A percentile compares a stretch with the other conserved stretches of the same genome.
Evolutionary conservation across 805 yeast species (phyloP).

Genomic region (Candida chilensis): DNA sequence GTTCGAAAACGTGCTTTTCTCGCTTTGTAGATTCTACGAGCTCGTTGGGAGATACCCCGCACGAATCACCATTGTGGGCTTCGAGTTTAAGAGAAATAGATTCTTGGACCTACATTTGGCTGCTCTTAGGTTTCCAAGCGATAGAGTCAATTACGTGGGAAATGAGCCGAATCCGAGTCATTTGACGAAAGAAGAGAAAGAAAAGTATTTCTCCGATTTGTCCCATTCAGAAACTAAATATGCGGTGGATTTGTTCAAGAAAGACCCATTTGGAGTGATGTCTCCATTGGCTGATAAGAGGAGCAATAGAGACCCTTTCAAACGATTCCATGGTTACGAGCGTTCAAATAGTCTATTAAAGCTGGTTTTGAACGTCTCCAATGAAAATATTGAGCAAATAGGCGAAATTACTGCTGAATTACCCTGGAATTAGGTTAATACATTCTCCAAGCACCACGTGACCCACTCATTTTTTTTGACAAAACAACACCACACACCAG

Average conservation of each 20-base stretch:
- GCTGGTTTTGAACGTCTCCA: no score
- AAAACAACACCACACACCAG: no score
- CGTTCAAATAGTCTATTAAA: no score
- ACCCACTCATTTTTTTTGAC: no score
- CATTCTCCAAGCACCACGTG: no score
- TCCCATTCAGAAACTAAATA: conserved; percentile 34
- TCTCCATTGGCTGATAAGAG: conserved; percentile 39
- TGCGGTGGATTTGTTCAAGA: conserved; percentile 44
- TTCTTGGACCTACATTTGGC: conserved; percentile 45
- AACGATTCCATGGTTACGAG: conserved; percentile 28
- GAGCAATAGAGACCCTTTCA: conserved; percentile 46
- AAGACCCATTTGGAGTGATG: conserved; percentile 51
- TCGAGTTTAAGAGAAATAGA: conserved; percentile 61
- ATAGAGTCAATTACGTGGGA: conserved; percentile 40
- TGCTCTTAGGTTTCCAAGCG: conserved; percentile 34
- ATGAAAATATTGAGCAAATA: no score
- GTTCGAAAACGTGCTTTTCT: conserved; percentile 64
- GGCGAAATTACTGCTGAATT: no score
- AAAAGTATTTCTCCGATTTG: conserved; percentile 38
- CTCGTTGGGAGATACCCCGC: conserved; percentile 37
- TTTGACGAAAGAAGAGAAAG: conserved; percentile 9
- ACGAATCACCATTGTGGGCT: conserved; percentile 53
- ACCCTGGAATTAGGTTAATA: no score
- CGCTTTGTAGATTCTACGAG: conserved; percentile 45
- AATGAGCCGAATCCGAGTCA: conserved; percentile 44